phyloP scores from a whole-genome alignment of 768 basidiomycete species.

The Suillus lakei region DNA sequence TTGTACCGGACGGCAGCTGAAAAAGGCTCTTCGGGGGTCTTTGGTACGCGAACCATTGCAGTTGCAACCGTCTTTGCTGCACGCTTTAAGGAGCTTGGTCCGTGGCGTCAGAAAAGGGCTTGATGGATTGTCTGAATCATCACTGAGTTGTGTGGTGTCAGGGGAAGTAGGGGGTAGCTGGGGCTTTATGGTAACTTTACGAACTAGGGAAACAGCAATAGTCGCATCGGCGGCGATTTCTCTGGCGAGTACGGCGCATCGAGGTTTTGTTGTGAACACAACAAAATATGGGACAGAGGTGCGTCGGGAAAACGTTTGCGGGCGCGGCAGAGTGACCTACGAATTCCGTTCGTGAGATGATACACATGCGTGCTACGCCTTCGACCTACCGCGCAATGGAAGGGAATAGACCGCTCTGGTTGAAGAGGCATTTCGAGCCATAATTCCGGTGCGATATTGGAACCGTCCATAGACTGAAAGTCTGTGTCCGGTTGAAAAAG shows the following conservation, averaged over 20 bases:
- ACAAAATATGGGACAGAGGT: slow-evolving; percentile 73
- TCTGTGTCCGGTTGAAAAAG: slow-evolving; percentile 62
- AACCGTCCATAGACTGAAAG: slow-evolving; percentile 61
- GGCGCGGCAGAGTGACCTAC: slow-evolving; percentile 68
- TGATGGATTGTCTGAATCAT: slow-evolving; percentile 41
- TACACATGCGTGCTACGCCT: background rate
- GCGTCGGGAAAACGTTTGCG: slow-evolving; percentile 62
- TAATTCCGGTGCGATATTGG: slow-evolving; percentile 45
- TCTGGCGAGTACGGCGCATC: slow-evolving; percentile 55
- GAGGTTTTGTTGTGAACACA: slow-evolving; percentile 69
- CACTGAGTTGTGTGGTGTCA: slow-evolving; percentile 51
- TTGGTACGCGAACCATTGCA: slow-evolving; percentile 14
- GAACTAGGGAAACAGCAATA: slow-evolving; percentile 67
- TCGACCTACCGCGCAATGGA: slow-evolving; percentile 67
- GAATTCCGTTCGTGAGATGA: slow-evolving; percentile 7
- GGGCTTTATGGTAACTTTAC: slow-evolving; percentile 56
- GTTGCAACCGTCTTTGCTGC: slow-evolving; percentile 32
- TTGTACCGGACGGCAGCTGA: slow-evolving; percentile 20
- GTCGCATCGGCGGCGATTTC: slow-evolving; percentile 77
- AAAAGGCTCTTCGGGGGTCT: slow-evolving; percentile 13
- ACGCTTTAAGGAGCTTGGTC: slow-evolving; percentile 34
- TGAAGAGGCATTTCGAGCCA: slow-evolving; percentile 75
- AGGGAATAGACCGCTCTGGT: slow-evolving; percentile 64
- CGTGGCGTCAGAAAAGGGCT: slow-evolving; percentile 15
- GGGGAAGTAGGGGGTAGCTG: slow-evolving; percentile 48